phyloP scores from a whole-genome alignment of 805 yeast genomes.

The Metschnikowia cubensis region DNA sequence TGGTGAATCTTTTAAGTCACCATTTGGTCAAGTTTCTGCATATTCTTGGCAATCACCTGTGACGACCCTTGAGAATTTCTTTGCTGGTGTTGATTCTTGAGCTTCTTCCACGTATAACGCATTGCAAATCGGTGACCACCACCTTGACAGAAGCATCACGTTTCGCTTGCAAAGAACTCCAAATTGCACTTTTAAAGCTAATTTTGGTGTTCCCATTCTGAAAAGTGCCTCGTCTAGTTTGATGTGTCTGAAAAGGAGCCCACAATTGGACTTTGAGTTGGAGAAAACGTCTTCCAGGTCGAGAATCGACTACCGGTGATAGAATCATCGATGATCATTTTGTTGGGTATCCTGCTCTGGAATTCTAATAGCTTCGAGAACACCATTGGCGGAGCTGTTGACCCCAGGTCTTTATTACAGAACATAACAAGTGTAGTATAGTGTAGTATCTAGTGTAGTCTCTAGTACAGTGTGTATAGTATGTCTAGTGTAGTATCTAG shows the following conservation, averaged over 20 bases:
- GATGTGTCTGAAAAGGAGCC: slow-evolving; percentile 59
- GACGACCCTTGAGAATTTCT: slow-evolving; percentile 62
- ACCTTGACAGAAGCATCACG: slow-evolving; percentile 62
- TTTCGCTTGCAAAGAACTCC: slow-evolving; percentile 71
- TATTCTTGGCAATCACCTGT: slow-evolving; percentile 58
- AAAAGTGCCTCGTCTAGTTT: slow-evolving; percentile 56
- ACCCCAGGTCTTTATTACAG: too few species aligned
- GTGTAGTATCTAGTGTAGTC: too few species aligned
- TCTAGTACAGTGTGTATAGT: too few species aligned
- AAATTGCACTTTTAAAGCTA: slow-evolving; percentile 72
- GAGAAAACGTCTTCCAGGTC: slow-evolving; percentile 42
- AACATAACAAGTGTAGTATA: too few species aligned
- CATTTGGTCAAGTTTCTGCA: slow-evolving; percentile 56
- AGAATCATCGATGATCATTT: slow-evolving; percentile 78
- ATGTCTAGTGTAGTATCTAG: too few species aligned
- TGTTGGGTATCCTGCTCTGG: slow-evolving; percentile 93
- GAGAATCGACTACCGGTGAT: slow-evolving; percentile 68
- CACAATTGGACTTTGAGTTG: slow-evolving; percentile 64
- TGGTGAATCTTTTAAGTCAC: slow-evolving; percentile 15
- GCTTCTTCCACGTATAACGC: slow-evolving; percentile 59
- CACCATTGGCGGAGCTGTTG: slow-evolving; percentile 95
- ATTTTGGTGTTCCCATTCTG: slow-evolving; percentile 67
- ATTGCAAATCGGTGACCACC: slow-evolving; percentile 59
- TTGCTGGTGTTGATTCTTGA: slow-evolving; percentile 47
- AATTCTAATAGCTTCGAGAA: slow-evolving; percentile 92